Evolutionary conservation across 78 protist species (phyloP), one percentile per base, ranked within the genome.

Genomic region (Dictyostelium capitatum): DNA sequence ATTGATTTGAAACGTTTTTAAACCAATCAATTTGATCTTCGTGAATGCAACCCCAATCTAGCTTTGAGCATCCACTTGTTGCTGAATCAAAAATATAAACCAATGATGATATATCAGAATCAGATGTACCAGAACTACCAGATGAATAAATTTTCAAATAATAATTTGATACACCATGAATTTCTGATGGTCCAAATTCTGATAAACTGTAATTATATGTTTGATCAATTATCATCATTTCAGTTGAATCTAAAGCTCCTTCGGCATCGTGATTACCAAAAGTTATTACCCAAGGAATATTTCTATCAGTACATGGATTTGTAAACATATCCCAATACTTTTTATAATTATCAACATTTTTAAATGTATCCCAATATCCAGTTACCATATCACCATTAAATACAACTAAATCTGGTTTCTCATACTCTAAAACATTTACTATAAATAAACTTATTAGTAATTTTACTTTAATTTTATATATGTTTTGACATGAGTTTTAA

Each of bases 181-280:
- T 43, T 12, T 73, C 81, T 0, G 15, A 15, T 11, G 94, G 59
- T 17, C 78, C 25, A 3, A 12, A 6, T 79, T 77, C 6, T 0
- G 87, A 32, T 11, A 89, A 28, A 64, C 80, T 64, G 10, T 56
- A 28, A 47, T 89, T 19, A 56, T 56, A 81, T 3, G 70, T 10
- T 43, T 32, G 47, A 51, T 89, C 94, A 9, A 89, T 0, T 23
- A 56, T n/a, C 11, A 64, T 30, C 19, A 89, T 20, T 62, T 78
- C 25, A 9, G 11, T 15, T n/a, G 32, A 19, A 28, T 15, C 10
- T 0, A 54, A 78, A 7, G 37, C 3, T 3, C 94, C 94, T 41
- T 78, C 67, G 7, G 57, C 75, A 78, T 89, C 94, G 47, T 89
- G 94, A 48, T 78, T 89, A n/a, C 94, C 94, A 57, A 89, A 89